Evolutionary conservation across 768 basidiomycete species (phyloP).

Genomic region (Xerocomus brunneocitrinus): DNA sequence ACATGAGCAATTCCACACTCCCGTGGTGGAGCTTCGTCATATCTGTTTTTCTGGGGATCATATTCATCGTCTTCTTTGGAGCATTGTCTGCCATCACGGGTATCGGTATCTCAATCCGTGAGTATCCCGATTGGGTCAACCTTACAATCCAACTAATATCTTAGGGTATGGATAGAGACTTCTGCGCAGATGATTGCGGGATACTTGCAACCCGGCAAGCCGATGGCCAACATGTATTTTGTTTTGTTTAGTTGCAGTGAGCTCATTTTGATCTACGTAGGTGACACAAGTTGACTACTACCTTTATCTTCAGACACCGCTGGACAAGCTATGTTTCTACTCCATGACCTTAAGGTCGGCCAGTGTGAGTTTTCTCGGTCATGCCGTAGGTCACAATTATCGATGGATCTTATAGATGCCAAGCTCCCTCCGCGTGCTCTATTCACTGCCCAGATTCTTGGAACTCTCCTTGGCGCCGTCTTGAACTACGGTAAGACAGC

Average conservation of each 20-base stretch:
- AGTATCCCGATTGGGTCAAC: slow-evolving; percentile 1
- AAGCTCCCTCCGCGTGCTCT: slow-evolving; percentile 64
- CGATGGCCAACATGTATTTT: slow-evolving; percentile 44
- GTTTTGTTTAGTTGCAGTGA: slow-evolving; percentile 44
- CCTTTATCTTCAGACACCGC: slow-evolving; percentile 40
- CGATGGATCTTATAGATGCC: slow-evolving; percentile 24
- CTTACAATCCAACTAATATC: neutral
- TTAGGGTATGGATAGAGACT: slow-evolving; percentile 11
- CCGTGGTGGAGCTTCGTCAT: slow-evolving; percentile 59
- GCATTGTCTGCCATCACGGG: slow-evolving; percentile 52
- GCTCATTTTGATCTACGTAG: slow-evolving; percentile 1
- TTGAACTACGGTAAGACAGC: slow-evolving; percentile 39
- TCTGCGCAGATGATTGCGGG: slow-evolving; percentile 36
- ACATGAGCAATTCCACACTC: slow-evolving; percentile 48
- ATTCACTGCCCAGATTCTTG: slow-evolving; percentile 54
- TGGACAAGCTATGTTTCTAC: slow-evolving; percentile 45
- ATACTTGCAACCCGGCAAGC: slow-evolving; percentile 34
- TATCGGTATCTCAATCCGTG: slow-evolving; percentile 16
- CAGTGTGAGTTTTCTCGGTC: slow-evolving; percentile 14
- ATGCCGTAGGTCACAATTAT: slow-evolving; percentile 32
- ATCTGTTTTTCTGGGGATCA: slow-evolving; percentile 43
- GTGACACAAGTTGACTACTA: slow-evolving; percentile 36
- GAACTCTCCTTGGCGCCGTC: slow-evolving; percentile 50
- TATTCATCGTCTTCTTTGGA: slow-evolving; percentile 50
- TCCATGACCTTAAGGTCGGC: slow-evolving; percentile 51